A percentile compares a stretch with the other conserved stretches of the same genome.
Conservation (phyloP, 1,284 basidiomycete species). For the Tausonia pullulans region DNA sequence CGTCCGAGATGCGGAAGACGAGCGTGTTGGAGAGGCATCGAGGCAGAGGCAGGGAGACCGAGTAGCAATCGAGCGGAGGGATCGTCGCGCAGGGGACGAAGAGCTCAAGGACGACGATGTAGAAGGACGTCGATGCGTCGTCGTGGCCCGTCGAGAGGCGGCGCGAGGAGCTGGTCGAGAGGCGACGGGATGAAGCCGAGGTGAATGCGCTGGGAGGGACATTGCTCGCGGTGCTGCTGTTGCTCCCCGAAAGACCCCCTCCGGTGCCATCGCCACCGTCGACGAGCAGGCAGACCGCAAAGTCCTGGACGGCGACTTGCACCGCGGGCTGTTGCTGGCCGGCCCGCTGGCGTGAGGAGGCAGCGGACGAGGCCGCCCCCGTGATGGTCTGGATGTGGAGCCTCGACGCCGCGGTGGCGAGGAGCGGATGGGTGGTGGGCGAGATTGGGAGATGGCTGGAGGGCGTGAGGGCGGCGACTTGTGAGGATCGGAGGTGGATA, state of each 20-base stretch:
- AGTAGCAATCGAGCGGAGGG: constrained; percentile 4
- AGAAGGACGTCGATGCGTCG: not conserved
- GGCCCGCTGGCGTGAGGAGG: not conserved
- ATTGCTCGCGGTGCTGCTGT: not conserved
- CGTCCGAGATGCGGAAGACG: not conserved
- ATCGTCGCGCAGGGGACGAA: not conserved
- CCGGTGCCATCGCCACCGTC: not conserved
- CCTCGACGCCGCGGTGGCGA: not conserved
- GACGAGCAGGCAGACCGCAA: constrained; percentile 6
- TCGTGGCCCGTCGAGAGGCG: not conserved
- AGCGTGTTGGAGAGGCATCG: constrained; percentile 13
- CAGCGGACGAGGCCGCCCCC: not conserved
- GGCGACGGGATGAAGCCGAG: too few species aligned
- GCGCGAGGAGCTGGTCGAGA: too few species aligned
- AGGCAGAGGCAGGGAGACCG: constrained; percentile 1
- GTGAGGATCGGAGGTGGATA: not conserved
- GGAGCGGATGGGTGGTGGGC: not conserved
- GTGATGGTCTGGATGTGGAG: constrained; percentile 2
- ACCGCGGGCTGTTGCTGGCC: not conserved
- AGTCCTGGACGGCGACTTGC: constrained; percentile 6
- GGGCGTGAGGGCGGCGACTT: not conserved
- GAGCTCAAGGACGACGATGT: constrained; percentile 1
- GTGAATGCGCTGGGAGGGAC: too few species aligned
- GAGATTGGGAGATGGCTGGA: not conserved
- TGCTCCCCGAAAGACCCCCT: too few species aligned